Conservation (phyloP, 1,284 basidiomycete species). For the Ganoderma meredithae region DNA sequence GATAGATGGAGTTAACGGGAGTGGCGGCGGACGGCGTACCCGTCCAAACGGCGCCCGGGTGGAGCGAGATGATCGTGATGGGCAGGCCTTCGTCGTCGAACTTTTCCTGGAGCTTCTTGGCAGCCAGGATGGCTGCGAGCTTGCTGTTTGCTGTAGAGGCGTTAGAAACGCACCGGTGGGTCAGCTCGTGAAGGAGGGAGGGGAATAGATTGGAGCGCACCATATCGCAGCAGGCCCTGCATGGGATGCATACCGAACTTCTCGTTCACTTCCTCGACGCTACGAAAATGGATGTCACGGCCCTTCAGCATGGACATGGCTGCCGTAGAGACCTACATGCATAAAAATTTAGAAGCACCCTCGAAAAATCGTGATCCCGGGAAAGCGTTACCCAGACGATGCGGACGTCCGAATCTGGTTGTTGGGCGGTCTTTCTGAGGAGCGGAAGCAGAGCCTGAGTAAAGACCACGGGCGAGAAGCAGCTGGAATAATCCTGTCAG, state of each 20-base stretch:
- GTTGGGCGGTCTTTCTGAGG: constrained; percentile 52
- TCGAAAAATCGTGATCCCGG: neutral
- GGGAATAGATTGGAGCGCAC: constrained; percentile 16
- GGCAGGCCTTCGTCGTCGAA: constrained; percentile 38
- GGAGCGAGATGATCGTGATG: constrained; percentile 44
- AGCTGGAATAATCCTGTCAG: constrained; percentile 41
- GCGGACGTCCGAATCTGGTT: constrained; percentile 57
- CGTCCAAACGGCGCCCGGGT: constrained; percentile 54
- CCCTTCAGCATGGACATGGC: constrained; percentile 28
- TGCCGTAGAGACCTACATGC: constrained; percentile 30
- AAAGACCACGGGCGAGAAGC: constrained; percentile 56
- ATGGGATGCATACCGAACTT: constrained; percentile 40
- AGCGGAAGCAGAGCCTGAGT: constrained; percentile 57
- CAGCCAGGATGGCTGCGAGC: constrained; percentile 43
- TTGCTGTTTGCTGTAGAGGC: constrained; percentile 45
- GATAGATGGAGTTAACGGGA: neutral
- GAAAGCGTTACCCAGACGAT: constrained; percentile 53
- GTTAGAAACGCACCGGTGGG: neutral
- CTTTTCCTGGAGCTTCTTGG: constrained; percentile 41
- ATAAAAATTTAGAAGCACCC: constrained; percentile 24
- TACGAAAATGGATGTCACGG: constrained; percentile 42
- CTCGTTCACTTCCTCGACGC: constrained; percentile 49
- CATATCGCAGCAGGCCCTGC: constrained; percentile 45
- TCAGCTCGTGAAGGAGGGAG: neutral
- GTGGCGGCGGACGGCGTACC: constrained; percentile 29